These are phyloP conservation scores for Boeremia lycopersici DNA, from an alignment of 2,329 filamentous ascomycete genomes.

Conservation along the genomic window DNA sequence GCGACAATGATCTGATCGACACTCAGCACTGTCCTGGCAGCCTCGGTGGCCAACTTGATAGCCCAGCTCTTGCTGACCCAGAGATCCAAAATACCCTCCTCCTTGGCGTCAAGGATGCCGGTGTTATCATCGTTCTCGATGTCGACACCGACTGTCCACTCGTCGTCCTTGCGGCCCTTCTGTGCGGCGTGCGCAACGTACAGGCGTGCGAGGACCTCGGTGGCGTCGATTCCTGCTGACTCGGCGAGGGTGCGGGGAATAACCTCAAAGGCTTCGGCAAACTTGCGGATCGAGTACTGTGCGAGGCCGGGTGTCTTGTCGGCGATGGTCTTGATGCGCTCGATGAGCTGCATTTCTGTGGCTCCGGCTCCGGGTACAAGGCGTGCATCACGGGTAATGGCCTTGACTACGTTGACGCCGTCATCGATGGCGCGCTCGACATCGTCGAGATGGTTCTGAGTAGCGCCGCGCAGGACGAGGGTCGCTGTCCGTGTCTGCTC, in stretches of 20 bases:
- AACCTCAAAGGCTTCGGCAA: slow-evolving; percentile 95
- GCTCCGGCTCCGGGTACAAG: slow-evolving; percentile 94
- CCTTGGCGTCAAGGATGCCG: slow-evolving; percentile 83
- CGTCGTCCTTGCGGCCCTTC: slow-evolving; percentile 63
- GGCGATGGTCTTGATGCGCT: slow-evolving; percentile 86
- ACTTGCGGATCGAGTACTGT: slow-evolving; percentile 98
- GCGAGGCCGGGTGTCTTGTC: slow-evolving; percentile 92
- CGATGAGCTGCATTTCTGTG: slow-evolving; percentile 90
- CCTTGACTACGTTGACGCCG: slow-evolving; percentile 98
- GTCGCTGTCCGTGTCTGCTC: slow-evolving; percentile 92
- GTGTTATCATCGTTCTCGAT: slow-evolving; percentile 84
- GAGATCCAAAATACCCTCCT: slow-evolving; percentile 89
- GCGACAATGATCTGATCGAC: slow-evolving; percentile 99
- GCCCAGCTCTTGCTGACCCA: slow-evolving; percentile 94
- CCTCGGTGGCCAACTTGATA: slow-evolving; percentile 94
- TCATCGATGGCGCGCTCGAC: slow-evolving; percentile 97
- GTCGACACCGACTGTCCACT: slow-evolving; percentile 93
- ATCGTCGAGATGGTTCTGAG: slow-evolving; percentile 97
- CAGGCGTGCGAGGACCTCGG: slow-evolving; percentile 89
- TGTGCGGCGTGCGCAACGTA: slow-evolving; percentile 85
- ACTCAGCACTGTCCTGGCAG: slow-evolving; percentile 88
- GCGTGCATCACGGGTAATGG: slow-evolving; percentile 89
- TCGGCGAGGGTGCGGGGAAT: slow-evolving; percentile 93
- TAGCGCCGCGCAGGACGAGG: slow-evolving; percentile 90
- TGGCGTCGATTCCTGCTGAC: slow-evolving; percentile 93